Evolutionary conservation across 2,329 filamentous ascomycete genomes (phyloP).

Genomic region (Ceratocystis variospora): DNA sequence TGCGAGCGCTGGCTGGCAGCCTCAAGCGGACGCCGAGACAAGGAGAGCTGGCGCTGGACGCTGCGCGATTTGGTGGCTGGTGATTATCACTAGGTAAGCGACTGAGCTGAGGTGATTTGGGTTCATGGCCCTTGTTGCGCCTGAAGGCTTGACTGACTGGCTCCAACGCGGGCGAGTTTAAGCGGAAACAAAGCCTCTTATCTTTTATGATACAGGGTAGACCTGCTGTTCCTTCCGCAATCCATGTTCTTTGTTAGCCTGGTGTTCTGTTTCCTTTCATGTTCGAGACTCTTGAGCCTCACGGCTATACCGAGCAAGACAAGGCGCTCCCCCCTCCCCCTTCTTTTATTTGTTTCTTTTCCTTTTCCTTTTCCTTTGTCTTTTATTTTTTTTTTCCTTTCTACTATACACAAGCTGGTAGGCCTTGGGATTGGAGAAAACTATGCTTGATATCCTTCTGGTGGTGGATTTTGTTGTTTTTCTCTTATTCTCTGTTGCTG

Average conservation of each 20-base stretch:
- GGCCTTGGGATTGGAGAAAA: not conserved
- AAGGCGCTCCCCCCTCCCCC: not conserved
- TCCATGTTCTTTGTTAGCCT: not conserved
- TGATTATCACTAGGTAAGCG: slow-evolving; percentile 24
- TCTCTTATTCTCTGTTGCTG: not conserved
- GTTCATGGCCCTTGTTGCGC: not conserved
- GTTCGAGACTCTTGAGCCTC: not conserved
- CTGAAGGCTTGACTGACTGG: not conserved
- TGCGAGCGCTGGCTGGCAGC: slow-evolving; percentile 67
- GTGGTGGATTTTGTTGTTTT: not conserved
- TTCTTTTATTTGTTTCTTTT: slow-evolving; percentile 1
- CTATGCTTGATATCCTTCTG: slow-evolving; percentile 4
- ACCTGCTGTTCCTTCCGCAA: not conserved
- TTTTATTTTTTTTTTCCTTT: not conserved
- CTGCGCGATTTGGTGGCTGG: slow-evolving; percentile 46
- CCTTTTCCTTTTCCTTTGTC: not conserved
- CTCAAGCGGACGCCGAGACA: slow-evolving; percentile 40
- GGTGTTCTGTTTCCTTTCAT: not conserved
- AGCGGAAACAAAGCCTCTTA: not conserved
- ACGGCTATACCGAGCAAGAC: slow-evolving; percentile 2
- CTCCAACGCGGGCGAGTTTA: not conserved
- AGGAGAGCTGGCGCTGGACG: slow-evolving; percentile 63
- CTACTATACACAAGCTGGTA: slow-evolving; percentile 1
- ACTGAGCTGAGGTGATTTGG: not conserved
- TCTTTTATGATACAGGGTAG: not conserved